These are phyloP conservation scores for Aspergillus aculeatinus DNA, from an alignment of 2,329 filamentous ascomycete species.

Conservation along the genomic window DNA sequence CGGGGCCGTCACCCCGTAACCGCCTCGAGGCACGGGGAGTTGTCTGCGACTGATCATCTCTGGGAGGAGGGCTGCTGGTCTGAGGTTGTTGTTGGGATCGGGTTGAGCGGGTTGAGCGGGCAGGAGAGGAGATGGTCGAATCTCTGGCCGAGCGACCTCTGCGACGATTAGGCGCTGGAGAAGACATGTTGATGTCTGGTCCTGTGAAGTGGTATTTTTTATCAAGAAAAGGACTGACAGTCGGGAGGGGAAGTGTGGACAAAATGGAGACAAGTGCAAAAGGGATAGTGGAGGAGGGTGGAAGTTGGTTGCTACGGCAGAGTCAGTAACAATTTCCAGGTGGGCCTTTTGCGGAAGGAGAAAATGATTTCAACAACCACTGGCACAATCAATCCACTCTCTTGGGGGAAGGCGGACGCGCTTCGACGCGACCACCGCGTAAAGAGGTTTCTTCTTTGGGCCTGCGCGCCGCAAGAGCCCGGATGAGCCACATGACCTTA, in stretches of 20 bases:
- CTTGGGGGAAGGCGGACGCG: slow-evolving; percentile 21
- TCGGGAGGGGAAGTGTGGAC: not conserved
- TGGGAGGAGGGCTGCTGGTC: slow-evolving; percentile 33
- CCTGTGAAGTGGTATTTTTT: slow-evolving; percentile 8
- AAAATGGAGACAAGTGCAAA: not conserved
- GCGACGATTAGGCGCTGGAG: slow-evolving; percentile 42
- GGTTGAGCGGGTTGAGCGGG: slow-evolving; percentile 31
- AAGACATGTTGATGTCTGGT: slow-evolving; percentile 39
- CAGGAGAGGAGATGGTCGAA: slow-evolving; percentile 41
- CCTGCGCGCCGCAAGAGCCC: slow-evolving; percentile 16
- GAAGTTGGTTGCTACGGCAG: slow-evolving; percentile 18
- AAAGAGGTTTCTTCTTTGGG: slow-evolving; percentile 33
- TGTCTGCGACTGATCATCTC: slow-evolving; percentile 29
- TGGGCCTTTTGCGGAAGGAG: slow-evolving; percentile 20
- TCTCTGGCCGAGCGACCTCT: slow-evolving; percentile 43
- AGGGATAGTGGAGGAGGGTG: slow-evolving; percentile 10
- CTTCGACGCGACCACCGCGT: slow-evolving; percentile 31
- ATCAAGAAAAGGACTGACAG: slow-evolving; percentile 8
- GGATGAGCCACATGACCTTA: slow-evolving; percentile 13
- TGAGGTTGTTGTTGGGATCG: slow-evolving; percentile 33
- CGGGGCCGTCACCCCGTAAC: slow-evolving; percentile 38
- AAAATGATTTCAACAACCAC: slow-evolving; percentile 25
- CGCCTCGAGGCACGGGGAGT: slow-evolving; percentile 50
- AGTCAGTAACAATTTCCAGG: slow-evolving; percentile 12
- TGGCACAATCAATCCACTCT: not conserved